A percentile compares a stretch with the other conserved stretches of the same genome.
Conservation (phyloP, 2,329 filamentous ascomycete genomes). For the Talaromyces amestolkiae region DNA sequence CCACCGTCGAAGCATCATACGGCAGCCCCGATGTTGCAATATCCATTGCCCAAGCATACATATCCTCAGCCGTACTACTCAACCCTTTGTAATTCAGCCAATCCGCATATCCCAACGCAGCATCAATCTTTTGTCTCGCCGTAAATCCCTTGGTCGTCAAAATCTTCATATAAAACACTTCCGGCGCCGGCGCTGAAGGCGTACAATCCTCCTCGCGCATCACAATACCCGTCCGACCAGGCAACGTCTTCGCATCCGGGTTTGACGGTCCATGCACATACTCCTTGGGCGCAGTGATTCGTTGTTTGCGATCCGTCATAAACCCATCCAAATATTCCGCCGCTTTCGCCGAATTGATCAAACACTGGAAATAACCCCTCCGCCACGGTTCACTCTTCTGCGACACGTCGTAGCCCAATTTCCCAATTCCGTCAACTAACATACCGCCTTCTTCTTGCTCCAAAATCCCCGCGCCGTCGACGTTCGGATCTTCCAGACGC, state of each 20-base stretch:
- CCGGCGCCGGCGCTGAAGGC: slow-evolving; percentile 65
- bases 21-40: slow-evolving; percentile 63
- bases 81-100: slow-evolving; percentile 78
- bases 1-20: slow-evolving; percentile 44
- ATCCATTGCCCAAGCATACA: slow-evolving; percentile 73
- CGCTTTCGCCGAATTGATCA: slow-evolving; percentile 73
- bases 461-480: slow-evolving; percentile 65
- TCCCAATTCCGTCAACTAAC: slow-evolving; percentile 55
- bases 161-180: slow-evolving; percentile 77
- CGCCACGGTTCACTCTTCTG: slow-evolving; percentile 80
- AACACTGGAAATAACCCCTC: slow-evolving; percentile 76
- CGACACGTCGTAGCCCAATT: slow-evolving; percentile 65
- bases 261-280: slow-evolving; percentile 81
- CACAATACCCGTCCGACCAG: slow-evolving; percentile 54
- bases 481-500: slow-evolving; percentile 65
- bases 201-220: slow-evolving; percentile 75
- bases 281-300: slow-evolving; percentile 67
- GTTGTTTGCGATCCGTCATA: slow-evolving; percentile 66
- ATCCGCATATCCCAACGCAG: slow-evolving; percentile 76
- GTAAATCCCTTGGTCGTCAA: slow-evolving; percentile 77
- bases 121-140: slow-evolving; percentile 74
- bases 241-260: slow-evolving; percentile 70
- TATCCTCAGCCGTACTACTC: slow-evolving; percentile 63
- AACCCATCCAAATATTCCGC: slow-evolving; percentile 81
- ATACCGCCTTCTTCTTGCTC: slow-evolving; percentile 55